Conservation (phyloP, 1,284 basidiomycete genomes). For the Naganishia liquefaciens region DNA sequence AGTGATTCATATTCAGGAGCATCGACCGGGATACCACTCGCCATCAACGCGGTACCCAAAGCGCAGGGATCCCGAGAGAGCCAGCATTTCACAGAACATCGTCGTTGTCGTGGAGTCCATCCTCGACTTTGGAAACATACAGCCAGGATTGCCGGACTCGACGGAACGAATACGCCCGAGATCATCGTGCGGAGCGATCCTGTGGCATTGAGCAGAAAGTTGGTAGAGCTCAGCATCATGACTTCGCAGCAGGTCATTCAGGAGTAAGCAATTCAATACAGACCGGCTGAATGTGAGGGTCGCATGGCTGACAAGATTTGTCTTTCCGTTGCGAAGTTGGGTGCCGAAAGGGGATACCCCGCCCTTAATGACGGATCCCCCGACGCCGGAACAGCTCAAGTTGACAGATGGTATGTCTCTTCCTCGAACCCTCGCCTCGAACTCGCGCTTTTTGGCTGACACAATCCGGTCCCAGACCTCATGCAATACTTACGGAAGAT, state of each 20-base stretch:
- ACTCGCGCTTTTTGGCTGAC: not conserved
- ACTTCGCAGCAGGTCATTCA: conserved; percentile 11
- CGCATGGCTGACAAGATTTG: not conserved
- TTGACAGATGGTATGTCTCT: conserved; percentile 77
- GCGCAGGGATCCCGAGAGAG: too few species aligned
- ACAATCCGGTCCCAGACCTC: conserved; percentile 34
- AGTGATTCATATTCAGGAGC: too few species aligned
- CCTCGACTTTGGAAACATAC: not conserved
- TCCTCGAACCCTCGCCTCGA: too few species aligned
- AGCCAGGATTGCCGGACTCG: conserved; percentile 12
- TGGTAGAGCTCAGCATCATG: not conserved
- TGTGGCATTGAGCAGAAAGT: not conserved
- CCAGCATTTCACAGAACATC: not conserved
- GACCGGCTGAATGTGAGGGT: not conserved
- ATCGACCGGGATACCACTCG: not conserved
- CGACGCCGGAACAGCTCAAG: conserved; percentile 66
- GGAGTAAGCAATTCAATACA: conserved; percentile 3
- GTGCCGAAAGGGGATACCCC: conserved; percentile 64
- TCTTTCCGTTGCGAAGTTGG: conserved; percentile 4
- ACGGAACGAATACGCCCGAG: not conserved
- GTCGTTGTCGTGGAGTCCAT: not conserved
- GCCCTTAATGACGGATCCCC: conserved; percentile 78
- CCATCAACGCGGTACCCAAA: too few species aligned
- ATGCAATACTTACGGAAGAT: conserved; percentile 80
- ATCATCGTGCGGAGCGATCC: not conserved